A percentile compares a stretch with the other conserved stretches of the same genome.
phyloP scores from a whole-genome alignment of 169 alveolate genomes.

The Neospora caninum region DNA sequence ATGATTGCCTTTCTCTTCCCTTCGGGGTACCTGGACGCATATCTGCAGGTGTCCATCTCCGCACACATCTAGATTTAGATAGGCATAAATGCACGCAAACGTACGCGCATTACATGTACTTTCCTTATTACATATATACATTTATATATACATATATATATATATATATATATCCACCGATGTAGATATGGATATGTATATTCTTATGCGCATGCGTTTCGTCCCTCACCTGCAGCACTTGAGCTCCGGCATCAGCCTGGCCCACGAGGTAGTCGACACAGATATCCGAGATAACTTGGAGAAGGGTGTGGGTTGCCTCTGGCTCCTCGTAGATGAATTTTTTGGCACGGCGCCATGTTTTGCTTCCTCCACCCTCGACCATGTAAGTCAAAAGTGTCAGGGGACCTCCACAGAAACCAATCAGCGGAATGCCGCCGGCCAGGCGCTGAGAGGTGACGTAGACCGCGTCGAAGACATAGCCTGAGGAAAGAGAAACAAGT shows the following conservation, averaged over 20 bases:
- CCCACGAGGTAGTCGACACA: conserved; percentile 75
- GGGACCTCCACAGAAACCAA: conserved; percentile 89
- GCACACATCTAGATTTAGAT: too few species aligned
- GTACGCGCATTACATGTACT: too few species aligned
- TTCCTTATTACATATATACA: background rate
- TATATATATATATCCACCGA: background rate
- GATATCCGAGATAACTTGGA: conserved; percentile 72
- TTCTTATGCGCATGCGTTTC: background rate
- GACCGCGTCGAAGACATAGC: conserved; percentile 80
- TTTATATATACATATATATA: background rate
- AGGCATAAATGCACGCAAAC: too few species aligned
- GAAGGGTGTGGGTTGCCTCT: conserved; percentile 72
- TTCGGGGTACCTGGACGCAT: too few species aligned
- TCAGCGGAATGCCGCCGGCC: conserved; percentile 78
- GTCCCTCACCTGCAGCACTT: conserved; percentile 75
- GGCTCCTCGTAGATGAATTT: conserved; percentile 70
- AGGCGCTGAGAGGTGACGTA: conserved; percentile 72
- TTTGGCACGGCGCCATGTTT: conserved; percentile 73
- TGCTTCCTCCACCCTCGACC: conserved; percentile 81
- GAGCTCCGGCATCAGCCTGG: conserved; percentile 84
- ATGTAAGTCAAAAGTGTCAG: conserved; percentile 82
- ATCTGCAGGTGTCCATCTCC: too few species aligned
- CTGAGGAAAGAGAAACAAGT: conserved; percentile 60
- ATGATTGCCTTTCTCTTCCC: too few species aligned
- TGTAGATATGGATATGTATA: background rate